Percentiles rank a stretch among this genome's conserved stretches.
These are phyloP conservation scores for Delonix regia DNA, from an alignment of 306 rosid genomes.

Conservation along the genomic window DNA sequence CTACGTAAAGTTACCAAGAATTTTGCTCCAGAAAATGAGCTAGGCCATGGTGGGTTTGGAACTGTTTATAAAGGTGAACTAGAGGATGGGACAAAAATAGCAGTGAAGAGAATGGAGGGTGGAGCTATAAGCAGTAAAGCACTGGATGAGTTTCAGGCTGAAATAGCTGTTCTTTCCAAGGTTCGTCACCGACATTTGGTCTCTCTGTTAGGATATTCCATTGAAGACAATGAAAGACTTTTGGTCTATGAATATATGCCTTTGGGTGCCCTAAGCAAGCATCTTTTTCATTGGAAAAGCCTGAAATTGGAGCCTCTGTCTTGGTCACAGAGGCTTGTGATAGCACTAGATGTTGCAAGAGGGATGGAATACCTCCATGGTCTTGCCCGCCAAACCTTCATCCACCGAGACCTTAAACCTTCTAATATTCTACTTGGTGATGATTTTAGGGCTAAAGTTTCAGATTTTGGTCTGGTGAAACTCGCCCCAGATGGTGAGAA, in stretches of 20 bases:
- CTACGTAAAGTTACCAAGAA: conserved; percentile 61
- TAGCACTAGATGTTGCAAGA: conserved; percentile 85
- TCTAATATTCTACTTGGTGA: conserved; percentile 73
- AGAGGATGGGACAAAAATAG: conserved; percentile 63
- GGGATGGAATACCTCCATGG: conserved; percentile 77
- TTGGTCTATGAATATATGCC: conserved; percentile 81
- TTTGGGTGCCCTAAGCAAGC: conserved; percentile 80
- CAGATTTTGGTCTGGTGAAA: conserved; percentile 88
- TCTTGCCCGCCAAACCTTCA: conserved; percentile 69
- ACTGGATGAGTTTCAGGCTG: conserved; percentile 72
- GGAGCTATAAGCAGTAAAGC: conserved; percentile 58
- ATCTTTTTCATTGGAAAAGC: conserved; percentile 78
- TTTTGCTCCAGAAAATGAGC: conserved; percentile 65
- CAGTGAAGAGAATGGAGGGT: conserved; percentile 90
- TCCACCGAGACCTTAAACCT: conserved; percentile 82
- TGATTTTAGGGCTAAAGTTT: conserved; percentile 73
- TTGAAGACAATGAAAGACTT: conserved; percentile 71
- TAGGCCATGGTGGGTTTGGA: conserved; percentile 85
- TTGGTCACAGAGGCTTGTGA: conserved; percentile 67
- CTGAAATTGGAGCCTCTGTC: conserved; percentile 66
- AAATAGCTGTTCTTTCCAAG: conserved; percentile 75
- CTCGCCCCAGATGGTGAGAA: conserved; percentile 81
- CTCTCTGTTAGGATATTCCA: conserved; percentile 67
- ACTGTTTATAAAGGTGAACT: conserved; percentile 80
- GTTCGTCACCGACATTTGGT: conserved; percentile 83